These are phyloP conservation scores for Cryptococcus neoformans DNA, from an alignment of 1,284 basidiomycete genomes.

Conservation along the genomic window DNA sequence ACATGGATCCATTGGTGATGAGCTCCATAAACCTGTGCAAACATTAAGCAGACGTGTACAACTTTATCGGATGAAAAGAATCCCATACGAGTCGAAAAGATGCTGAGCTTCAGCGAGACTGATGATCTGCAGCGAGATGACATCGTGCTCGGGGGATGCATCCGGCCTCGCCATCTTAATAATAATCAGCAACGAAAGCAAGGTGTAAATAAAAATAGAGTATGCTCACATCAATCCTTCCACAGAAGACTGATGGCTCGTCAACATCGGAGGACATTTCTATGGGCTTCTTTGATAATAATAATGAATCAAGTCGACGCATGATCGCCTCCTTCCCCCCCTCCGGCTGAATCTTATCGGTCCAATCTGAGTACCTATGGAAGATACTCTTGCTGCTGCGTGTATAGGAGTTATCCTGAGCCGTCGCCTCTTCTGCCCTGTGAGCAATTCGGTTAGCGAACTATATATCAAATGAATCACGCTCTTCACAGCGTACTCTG, in stretches of 20 bases:
- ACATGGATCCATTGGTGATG: slow-evolving; percentile 18
- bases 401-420: not conserved
- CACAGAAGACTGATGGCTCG: slow-evolving; percentile 12
- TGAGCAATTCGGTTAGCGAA: not conserved
- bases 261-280: not conserved
- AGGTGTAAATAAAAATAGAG: not conserved
- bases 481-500: slow-evolving; percentile 6
- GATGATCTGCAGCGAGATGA: slow-evolving; percentile 16
- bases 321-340: slow-evolving; percentile 1
- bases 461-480: not conserved
- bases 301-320: slow-evolving; percentile 3
- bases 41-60: not conserved
- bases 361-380: slow-evolving; percentile 11
- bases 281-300: not conserved
- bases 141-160: slow-evolving; percentile 17
- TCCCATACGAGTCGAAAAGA: slow-evolving; percentile 15
- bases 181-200: not conserved
- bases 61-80: not conserved
- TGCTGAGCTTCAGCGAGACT: slow-evolving; percentile 11
- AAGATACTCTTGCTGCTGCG: slow-evolving; percentile 5
- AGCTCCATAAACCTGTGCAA: slow-evolving; percentile 13
- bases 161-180: slow-evolving; percentile 17
- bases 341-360: slow-evolving; percentile 3
- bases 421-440: slow-evolving; percentile 1
- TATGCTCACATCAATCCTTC: slow-evolving; percentile 18